phyloP scores from a whole-genome alignment of 2,329 filamentous ascomycete species.

The Aureobasidium musti region DNA sequence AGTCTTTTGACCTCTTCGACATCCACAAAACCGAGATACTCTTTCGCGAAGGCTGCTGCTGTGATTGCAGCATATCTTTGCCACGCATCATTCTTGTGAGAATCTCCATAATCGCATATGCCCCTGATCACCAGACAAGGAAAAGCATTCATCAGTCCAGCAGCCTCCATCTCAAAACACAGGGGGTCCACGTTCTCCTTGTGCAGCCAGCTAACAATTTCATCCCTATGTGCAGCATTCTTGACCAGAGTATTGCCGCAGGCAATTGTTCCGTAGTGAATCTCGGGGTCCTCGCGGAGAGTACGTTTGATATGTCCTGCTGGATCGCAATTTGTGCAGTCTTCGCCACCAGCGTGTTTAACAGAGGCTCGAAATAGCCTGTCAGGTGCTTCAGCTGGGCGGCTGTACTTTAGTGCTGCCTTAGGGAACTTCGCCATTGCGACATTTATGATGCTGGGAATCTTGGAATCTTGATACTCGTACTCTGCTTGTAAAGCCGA shows the following conservation, averaged over 20 bases:
- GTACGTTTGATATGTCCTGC: neutral
- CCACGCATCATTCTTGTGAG: constrained; percentile 17
- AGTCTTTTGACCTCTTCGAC: neutral
- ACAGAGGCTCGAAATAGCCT: neutral
- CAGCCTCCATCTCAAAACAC: neutral
- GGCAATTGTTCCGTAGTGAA: neutral
- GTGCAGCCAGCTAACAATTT: neutral
- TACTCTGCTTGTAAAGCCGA: constrained; percentile 25
- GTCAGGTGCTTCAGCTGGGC: neutral
- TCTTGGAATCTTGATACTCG: neutral
- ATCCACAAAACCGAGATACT: constrained; percentile 22
- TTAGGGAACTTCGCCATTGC: neutral
- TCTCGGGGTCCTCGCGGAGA: neutral
- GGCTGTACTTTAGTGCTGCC: neutral
- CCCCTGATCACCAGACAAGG: too few relatives aligned
- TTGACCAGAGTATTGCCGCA: neutral
- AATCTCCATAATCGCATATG: too few relatives aligned
- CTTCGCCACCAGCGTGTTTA: neutral
- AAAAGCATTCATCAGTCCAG: too few relatives aligned
- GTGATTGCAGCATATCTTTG: constrained; percentile 34
- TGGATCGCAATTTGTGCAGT: neutral
- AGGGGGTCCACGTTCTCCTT: neutral
- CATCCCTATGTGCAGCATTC: neutral
- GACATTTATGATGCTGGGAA: neutral
- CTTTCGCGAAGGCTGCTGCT: constrained; percentile 35